These are phyloP conservation scores for Aspergillus caelatus DNA, from an alignment of 2,329 filamentous ascomycete genomes.

Conservation along the genomic window DNA sequence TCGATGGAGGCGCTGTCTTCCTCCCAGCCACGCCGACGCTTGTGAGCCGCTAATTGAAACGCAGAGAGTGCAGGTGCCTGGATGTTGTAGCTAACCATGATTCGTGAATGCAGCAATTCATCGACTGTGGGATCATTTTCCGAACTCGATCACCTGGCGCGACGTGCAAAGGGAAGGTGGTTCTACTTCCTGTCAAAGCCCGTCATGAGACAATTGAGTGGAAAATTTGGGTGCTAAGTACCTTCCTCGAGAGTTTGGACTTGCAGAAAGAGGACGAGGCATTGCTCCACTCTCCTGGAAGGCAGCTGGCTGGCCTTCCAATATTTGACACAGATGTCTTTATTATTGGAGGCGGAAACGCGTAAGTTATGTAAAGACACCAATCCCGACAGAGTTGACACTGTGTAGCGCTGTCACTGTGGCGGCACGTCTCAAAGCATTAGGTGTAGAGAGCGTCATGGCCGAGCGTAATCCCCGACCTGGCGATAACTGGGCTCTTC, in stretches of 20 bases:
- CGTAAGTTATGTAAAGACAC: conserved; percentile 17
- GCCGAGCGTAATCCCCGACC: conserved; percentile 46
- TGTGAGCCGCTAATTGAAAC: conserved; percentile 9
- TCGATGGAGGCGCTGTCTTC: conserved; percentile 19
- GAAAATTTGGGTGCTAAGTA: conserved; percentile 34
- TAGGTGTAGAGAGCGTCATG: conserved; percentile 47
- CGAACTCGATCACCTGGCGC: conserved; percentile 34
- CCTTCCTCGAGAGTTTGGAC: conserved; percentile 24
- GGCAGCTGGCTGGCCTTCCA: background rate
- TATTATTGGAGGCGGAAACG: conserved; percentile 48
- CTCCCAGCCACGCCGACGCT: conserved; percentile 17
- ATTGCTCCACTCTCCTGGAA: conserved; percentile 20
- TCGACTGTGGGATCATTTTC: conserved; percentile 37
- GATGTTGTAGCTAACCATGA: background rate
- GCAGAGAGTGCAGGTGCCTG: background rate
- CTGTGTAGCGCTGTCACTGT: conserved; percentile 41
- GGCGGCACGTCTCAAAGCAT: conserved; percentile 49
- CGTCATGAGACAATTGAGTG: conserved; percentile 14
- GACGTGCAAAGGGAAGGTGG: conserved; percentile 34
- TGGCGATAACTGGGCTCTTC: conserved; percentile 50
- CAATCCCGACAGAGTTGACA: background rate
- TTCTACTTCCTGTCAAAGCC: conserved; percentile 31
- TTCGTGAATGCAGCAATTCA: conserved; percentile 27
- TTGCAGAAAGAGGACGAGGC: conserved; percentile 27
- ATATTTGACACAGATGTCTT: conserved; percentile 35